Evolutionary conservation across 345 rosid species (phyloP), one percentile per base, ranked within the genome.

Genomic region (Pistacia atlantica): DNA sequence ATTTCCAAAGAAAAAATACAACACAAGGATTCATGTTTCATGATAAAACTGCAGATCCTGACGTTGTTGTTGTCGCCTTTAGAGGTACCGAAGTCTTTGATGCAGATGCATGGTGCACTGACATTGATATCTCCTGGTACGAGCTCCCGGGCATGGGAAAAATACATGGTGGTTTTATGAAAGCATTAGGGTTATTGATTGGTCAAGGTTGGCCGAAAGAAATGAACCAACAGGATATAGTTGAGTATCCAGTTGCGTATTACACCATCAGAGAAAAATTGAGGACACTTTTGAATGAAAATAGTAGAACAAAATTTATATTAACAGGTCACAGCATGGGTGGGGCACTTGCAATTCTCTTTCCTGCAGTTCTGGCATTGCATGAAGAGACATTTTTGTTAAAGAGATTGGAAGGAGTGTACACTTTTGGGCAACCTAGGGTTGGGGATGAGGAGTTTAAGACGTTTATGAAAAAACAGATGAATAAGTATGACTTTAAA

Each of bases 341-440:
- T 0, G 97, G 90, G 6, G 92, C 94, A 10, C 42, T 91, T 8
- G 94, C 94, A 16, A 72, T 83, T 54, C 65, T 90, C 12, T 90
- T 91, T 55, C 83, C 84, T 8, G 90, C 90, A 0, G 77, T 89
- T 38, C 69, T 93, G 38, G 89, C 87, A 1, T 55, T 82, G 72
- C 92, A 93, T 49, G 79, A 84, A 0, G 89, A 93, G 68, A 70
- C 51, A 11, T 35, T 25, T 57, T 61, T 91, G 42, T 61, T 93
- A 38, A n/a, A 81, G 63, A 88, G 82, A 80, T 75, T 91, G 66
- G 87, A 87, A 60, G 97, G 95, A 22, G 83, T 89, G 51, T 90
- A 87, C 68, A 87, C 95, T 2, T 93, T 83, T 66, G 97, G 95
- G 73, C 97, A 93, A 71, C 97, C 97, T 10, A 87, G 90, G 67